These are phyloP conservation scores for Talaromyces wortmannii DNA, from an alignment of 495 filamentous ascomycete species.

Conservation along the genomic window DNA sequence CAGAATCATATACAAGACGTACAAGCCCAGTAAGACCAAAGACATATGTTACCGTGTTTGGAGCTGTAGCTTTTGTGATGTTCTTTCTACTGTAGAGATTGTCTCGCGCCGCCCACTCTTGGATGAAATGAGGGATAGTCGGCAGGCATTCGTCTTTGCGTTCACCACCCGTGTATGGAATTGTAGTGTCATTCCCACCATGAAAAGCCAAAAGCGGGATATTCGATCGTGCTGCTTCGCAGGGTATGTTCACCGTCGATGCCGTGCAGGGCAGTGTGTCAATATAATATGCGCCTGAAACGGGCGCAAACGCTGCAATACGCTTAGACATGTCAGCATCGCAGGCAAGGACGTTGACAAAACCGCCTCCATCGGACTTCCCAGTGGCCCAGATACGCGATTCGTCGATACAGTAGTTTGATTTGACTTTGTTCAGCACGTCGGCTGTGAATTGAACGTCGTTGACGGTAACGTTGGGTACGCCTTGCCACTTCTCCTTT, in stretches of 20 bases:
- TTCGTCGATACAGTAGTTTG: constrained; percentile 42
- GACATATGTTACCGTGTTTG: neutral
- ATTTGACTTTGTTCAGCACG: constrained; percentile 35
- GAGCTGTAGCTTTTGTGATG: constrained; percentile 9
- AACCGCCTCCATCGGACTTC: constrained; percentile 56
- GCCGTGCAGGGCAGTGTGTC: constrained; percentile 3
- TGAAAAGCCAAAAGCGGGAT: constrained; percentile 45
- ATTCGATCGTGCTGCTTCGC: constrained; percentile 20
- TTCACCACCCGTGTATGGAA: constrained; percentile 22
- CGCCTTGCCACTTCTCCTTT: constrained; percentile 20
- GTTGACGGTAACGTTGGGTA: constrained; percentile 20
- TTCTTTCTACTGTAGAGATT: constrained; percentile 16
- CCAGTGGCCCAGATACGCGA: constrained; percentile 48
- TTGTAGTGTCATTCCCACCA: constrained; percentile 33
- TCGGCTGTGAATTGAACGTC: constrained; percentile 40
- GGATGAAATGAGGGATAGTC: constrained; percentile 25
- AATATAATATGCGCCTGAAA: constrained; percentile 24
- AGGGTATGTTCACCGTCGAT: constrained; percentile 16
- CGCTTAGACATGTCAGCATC: constrained; percentile 21
- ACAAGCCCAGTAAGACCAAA: neutral
- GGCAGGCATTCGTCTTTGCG: constrained; percentile 26
- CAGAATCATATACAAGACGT: constrained; percentile 15
- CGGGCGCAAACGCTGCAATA: constrained; percentile 41
- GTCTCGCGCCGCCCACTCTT: constrained; percentile 31
- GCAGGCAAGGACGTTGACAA: constrained; percentile 44